Percentiles rank a stretch among this genome's conserved stretches.
These are phyloP conservation scores for Cystobasidium tubakii DNA, from an alignment of 768 basidiomycete genomes.

Conservation along the genomic window DNA sequence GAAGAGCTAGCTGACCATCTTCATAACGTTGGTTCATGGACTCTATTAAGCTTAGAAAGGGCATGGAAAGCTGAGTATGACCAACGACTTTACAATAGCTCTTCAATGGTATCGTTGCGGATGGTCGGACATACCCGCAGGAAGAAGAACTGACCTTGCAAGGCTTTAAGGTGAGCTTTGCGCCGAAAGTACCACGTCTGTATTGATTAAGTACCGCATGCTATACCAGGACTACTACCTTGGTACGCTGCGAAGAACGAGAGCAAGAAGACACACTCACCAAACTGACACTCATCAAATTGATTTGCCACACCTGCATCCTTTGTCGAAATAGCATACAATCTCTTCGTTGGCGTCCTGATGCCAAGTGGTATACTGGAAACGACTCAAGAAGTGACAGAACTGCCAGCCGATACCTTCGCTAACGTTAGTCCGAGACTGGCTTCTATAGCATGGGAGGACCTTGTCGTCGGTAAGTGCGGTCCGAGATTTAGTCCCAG, in stretches of 20 bases:
- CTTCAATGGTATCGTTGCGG: constrained; percentile 69
- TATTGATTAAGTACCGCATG: too few relatives aligned
- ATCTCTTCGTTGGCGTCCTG: constrained; percentile 36
- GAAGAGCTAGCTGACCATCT: constrained; percentile 29
- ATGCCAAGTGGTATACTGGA: constrained; percentile 2
- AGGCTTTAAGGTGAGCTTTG: constrained; percentile 57
- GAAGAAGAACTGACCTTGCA: constrained; percentile 55
- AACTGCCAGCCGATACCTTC: neutral
- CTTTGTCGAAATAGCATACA: constrained; percentile 22
- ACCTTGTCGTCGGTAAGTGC: constrained; percentile 19
- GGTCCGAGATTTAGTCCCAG: too few relatives aligned
- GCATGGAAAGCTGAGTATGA: neutral
- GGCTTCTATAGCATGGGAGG: constrained; percentile 2
- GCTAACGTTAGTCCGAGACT: neutral
- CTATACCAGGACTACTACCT: constrained; percentile 46
- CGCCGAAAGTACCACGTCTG: too few relatives aligned
- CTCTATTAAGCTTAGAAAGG: neutral
- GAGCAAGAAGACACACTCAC: too few relatives aligned
- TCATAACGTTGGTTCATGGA: neutral
- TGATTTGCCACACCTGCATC: neutral
- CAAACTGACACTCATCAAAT: too few relatives aligned
- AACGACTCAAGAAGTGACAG: neutral
- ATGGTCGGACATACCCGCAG: constrained; percentile 79
- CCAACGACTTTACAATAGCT: neutral
- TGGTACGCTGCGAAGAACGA: constrained; percentile 30